These are phyloP conservation scores for Cercophora samala DNA, from an alignment of 495 filamentous ascomycete species.

Conservation along the genomic window DNA sequence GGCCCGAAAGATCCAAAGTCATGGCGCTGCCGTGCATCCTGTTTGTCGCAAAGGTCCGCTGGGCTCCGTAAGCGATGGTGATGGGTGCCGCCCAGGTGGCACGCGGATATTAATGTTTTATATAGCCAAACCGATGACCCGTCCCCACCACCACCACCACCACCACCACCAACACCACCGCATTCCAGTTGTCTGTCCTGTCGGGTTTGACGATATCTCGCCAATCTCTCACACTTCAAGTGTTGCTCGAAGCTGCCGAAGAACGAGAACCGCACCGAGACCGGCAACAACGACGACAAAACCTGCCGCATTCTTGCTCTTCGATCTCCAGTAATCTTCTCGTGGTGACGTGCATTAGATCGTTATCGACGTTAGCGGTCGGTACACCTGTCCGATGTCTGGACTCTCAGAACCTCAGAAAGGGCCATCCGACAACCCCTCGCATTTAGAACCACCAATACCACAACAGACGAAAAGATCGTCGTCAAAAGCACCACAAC, in stretches of 20 bases:
- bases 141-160: neutral
- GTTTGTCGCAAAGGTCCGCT: neutral
- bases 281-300: too few relatives aligned
- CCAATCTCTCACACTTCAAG: neutral
- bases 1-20: neutral
- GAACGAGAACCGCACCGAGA: too few relatives aligned
- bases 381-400: neutral
- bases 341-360: too few relatives aligned
- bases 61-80: neutral
- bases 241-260: neutral
- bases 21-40: neutral
- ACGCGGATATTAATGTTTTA: conserved; percentile 6
- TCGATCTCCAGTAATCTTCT: too few relatives aligned
- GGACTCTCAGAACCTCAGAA: neutral
- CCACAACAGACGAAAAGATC: neutral
- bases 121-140: neutral
- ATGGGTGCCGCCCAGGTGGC: conserved; percentile 2
- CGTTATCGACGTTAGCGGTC: too few relatives aligned
- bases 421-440: neutral
- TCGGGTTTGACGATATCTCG: neutral
- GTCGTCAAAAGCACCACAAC: neutral
- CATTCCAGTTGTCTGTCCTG: neutral
- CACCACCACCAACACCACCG: neutral
- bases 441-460: too few relatives aligned
- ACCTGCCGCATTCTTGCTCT: too few relatives aligned